Percentiles rank a stretch among this genome's conserved stretches.
These are phyloP conservation scores for Aspergillus pseudoviridinutans DNA, from an alignment of 2,329 filamentous ascomycete species.

Conservation along the genomic window DNA sequence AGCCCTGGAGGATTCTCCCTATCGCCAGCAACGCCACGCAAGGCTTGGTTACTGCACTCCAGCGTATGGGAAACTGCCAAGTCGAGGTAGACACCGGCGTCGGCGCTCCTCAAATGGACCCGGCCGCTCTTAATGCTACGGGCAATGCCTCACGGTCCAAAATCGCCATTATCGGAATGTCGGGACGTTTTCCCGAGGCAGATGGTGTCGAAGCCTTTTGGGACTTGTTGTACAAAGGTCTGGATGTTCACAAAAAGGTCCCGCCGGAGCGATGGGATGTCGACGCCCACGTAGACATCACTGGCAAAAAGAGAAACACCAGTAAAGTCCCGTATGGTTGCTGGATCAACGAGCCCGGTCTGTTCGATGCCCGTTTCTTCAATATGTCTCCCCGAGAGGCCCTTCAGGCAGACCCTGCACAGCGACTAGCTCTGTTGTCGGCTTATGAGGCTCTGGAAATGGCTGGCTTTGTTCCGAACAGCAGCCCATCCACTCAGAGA, in stretches of 20 bases:
- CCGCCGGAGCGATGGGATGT: constrained; percentile 66
- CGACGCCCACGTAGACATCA: constrained; percentile 62
- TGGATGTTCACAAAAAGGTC: constrained; percentile 63
- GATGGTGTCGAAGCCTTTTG: constrained; percentile 63
- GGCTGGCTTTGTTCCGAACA: constrained; percentile 41
- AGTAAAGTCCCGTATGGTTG: constrained; percentile 68
- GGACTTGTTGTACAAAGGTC: constrained; percentile 64
- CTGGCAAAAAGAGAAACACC: constrained; percentile 66
- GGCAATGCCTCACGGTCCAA: constrained; percentile 19
- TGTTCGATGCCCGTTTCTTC: constrained; percentile 72
- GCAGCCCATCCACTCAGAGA: constrained; percentile 60
- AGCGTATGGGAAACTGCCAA: constrained; percentile 23
- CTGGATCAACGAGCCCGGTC: constrained; percentile 65
- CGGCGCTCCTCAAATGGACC: constrained; percentile 21
- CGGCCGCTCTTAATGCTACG: constrained; percentile 19
- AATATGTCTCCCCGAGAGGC: constrained; percentile 75
- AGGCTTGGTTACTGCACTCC: constrained; percentile 28
- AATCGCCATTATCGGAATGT: constrained; percentile 72
- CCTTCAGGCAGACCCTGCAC: constrained; percentile 60
- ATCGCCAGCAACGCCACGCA: constrained; percentile 31
- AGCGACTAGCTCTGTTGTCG: constrained; percentile 56
- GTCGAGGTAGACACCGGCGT: constrained; percentile 25
- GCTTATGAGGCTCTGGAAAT: constrained; percentile 61
- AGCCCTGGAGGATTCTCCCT: constrained; percentile 24
- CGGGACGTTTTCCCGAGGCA: constrained; percentile 67